A percentile compares a stretch with the other conserved stretches of the same genome.
Evolutionary conservation across 331 rosid species (phyloP).

Genomic region (Arachis monticola): DNA sequence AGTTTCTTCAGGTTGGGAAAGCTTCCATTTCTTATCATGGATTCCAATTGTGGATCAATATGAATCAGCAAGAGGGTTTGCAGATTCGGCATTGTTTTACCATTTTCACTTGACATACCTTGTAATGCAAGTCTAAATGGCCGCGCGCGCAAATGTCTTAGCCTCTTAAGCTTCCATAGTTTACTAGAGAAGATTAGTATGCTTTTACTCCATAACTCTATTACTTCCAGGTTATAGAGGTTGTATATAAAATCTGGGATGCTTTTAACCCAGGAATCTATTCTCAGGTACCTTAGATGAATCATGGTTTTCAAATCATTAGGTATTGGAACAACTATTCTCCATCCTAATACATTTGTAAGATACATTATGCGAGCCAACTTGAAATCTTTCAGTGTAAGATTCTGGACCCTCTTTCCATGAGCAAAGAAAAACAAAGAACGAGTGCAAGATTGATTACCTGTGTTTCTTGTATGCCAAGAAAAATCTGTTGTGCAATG

Average conservation of each 20-base stretch:
- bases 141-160: background rate
- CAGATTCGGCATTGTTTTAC: background rate
- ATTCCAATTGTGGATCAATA: background rate
- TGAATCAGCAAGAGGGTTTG: background rate
- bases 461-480: background rate
- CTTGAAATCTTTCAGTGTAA: background rate
- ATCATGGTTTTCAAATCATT: background rate
- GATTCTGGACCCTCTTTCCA: background rate
- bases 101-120: background rate
- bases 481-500: background rate
- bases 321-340: background rate
- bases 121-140: no score
- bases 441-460: background rate
- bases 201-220: background rate
- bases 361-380: background rate
- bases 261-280: background rate
- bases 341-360: background rate
- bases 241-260: background rate
- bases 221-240: background rate
- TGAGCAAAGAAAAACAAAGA: background rate
- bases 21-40: background rate
- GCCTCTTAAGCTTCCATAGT: no score
- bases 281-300: constrained; percentile 29
- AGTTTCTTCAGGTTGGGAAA: background rate
- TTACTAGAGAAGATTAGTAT: no score